Conservation (phyloP, 2,329 filamentous ascomycete species). For the Herpotrichia juniperi region DNA sequence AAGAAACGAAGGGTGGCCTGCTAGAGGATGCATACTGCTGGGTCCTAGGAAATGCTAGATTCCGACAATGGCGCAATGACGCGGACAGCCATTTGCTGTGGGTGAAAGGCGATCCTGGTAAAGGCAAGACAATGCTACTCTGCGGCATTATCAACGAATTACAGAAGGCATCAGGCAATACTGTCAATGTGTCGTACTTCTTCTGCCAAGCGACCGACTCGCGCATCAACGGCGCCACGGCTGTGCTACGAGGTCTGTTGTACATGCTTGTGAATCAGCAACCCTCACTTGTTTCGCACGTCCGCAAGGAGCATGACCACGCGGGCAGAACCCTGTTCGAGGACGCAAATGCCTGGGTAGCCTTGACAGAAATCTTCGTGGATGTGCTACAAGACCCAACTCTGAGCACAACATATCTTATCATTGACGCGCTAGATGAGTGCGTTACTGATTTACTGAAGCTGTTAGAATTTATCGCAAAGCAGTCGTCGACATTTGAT, state of each 20-base stretch:
- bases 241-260: background rate
- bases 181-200: no score
- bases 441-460: background rate
- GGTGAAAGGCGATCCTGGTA: no score
- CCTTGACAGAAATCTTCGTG: background rate
- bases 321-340: background rate
- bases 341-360: background rate
- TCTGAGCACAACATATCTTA: background rate
- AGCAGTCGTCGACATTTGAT: background rate
- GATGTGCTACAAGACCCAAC: background rate
- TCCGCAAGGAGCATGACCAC: background rate
- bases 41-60: slow-evolving; percentile 26
- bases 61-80: slow-evolving; percentile 23
- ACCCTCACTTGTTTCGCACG: background rate
- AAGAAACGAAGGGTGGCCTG: no score
- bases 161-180: no score
- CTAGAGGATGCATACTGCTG: slow-evolving; percentile 12
- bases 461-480: background rate
- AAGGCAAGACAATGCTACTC: no score
- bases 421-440: background rate
- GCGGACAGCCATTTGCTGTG: slow-evolving; percentile 23
- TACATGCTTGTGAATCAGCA: background rate
- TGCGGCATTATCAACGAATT: no score
- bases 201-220: no score
- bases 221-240: background rate